Percentiles rank a stretch among this genome's conserved stretches.
Conservation (phyloP, 1,139 yeast species). For the Ashbya aceris region DNA sequence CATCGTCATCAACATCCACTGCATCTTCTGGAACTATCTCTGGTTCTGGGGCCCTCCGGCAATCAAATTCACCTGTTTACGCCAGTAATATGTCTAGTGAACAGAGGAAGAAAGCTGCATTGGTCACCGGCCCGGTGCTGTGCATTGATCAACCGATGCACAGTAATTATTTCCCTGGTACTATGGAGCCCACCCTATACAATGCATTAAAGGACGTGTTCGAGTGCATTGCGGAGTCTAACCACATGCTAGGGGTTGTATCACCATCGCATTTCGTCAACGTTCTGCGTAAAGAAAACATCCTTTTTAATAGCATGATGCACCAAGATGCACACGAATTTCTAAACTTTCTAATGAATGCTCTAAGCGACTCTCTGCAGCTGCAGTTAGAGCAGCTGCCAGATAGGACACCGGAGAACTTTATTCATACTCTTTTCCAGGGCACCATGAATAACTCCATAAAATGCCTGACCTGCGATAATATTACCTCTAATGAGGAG, state of each 20-base stretch:
- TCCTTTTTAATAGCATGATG: slow-evolving; percentile 80
- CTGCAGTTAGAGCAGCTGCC: slow-evolving; percentile 7
- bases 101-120: slow-evolving; percentile 70
- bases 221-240: slow-evolving; percentile 71
- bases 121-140: slow-evolving; percentile 73
- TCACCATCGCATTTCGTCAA: slow-evolving; percentile 71
- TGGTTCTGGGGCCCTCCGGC: background rate
- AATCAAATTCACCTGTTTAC: slow-evolving; percentile 2
- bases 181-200: slow-evolving; percentile 47
- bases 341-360: slow-evolving; percentile 75
- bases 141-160: slow-evolving; percentile 60
- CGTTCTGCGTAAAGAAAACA: slow-evolving; percentile 71
- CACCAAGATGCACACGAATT: slow-evolving; percentile 99
- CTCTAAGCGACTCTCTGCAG: slow-evolving; percentile 58
- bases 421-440: slow-evolving; percentile 70
- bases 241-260: slow-evolving; percentile 67
- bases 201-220: slow-evolving; percentile 77
- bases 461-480: slow-evolving; percentile 84
- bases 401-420: slow-evolving; percentile 29
- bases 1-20: slow-evolving; percentile 3
- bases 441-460: slow-evolving; percentile 83
- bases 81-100: slow-evolving; percentile 39
- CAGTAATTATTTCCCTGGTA: slow-evolving; percentile 31
- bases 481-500: slow-evolving; percentile 76
- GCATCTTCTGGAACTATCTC: slow-evolving; percentile 7